A percentile compares a stretch with the other conserved stretches of the same genome.
Evolutionary conservation across 169 alveolate genomes (phyloP).

Genomic region (Babesia bigemina): DNA sequence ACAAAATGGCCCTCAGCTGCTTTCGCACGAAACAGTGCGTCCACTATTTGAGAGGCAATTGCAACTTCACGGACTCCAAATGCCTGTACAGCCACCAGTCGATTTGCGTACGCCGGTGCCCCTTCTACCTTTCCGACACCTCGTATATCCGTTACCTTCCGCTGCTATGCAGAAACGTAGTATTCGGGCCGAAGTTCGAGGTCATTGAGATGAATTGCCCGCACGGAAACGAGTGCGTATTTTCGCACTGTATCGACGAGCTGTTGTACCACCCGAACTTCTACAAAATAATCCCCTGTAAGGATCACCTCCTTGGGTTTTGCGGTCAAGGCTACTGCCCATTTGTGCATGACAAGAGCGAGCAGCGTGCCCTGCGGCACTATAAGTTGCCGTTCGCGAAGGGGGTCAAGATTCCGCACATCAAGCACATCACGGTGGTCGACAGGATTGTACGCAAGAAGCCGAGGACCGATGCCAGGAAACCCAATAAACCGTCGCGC

Average conservation of each 20-base stretch:
- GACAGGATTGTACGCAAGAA: conserved; percentile 61
- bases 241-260: conserved; percentile 88
- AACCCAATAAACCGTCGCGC: not conserved
- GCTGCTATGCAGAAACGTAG: conserved; percentile 80
- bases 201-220: conserved; percentile 75
- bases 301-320: conserved; percentile 76
- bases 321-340: conserved; percentile 85
- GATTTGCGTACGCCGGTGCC: conserved; percentile 85
- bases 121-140: conserved; percentile 78
- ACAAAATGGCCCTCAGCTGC: conserved; percentile 81
- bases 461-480: not conserved
- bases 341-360: conserved; percentile 81
- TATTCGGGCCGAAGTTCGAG: conserved; percentile 72
- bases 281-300: conserved; percentile 83
- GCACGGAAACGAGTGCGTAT: conserved; percentile 85
- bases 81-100: conserved; percentile 86
- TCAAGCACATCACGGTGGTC: conserved; percentile 68
- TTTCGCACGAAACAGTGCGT: conserved; percentile 86
- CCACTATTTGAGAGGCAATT: conserved; percentile 73
- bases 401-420: conserved; percentile 71
- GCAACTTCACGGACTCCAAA: conserved; percentile 78
- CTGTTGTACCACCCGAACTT: conserved; percentile 86
- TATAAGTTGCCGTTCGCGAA: conserved; percentile 83
- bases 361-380: conserved; percentile 71
- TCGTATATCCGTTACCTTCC: conserved; percentile 83